Base-by-base conservation (phyloP, 2,329 filamentous ascomycete genomes). In the Fusarium clavum region DNA sequence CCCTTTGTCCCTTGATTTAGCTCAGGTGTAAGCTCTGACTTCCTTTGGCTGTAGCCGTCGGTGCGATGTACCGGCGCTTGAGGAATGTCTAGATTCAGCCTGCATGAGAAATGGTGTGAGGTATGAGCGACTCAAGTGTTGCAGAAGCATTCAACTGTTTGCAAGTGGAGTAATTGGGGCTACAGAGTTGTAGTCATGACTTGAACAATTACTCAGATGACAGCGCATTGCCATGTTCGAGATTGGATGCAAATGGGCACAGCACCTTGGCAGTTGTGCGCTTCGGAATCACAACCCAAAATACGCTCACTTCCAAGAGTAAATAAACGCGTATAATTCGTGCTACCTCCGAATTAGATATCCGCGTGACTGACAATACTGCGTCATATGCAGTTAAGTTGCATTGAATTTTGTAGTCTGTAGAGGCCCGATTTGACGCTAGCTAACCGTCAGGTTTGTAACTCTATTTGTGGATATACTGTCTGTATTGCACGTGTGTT, bases 51-150 rank as follows among this genome's bases (percentile, higher is more conserved):
- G 51, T 40, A 41, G 44, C 56, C 45, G 43, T 53, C 54, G 55
- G 58, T 49, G 64, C 41, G 38, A 34, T 40, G 25, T 48, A 49
- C 52, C 24, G 63, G 47, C 44, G 30, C 34, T 14, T 49, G 65
- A 47, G 40, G 59, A 63, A 68, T 70, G 56, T 61, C 66, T 63
- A 52, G 55, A 59, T 56, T 51, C 57, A 51, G 59, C 59, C 49
- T 61, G 68, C 60, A 71, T 65, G 56, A 48, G 25, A 68, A 71
- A 73, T 74, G 67, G 62, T 70, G 68, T 55, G 67, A 74, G 64
- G 54, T 22, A 57, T 51, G 51, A 64, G 61, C 46, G 53, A 61
- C 49, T 62, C 49, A 30, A 38, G 44, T n/a, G 12, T 27, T 32
- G 43, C n/a, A 62, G 45, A 73, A 58, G 25, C 56, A 57, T 67